A percentile compares a stretch with the other conserved stretches of the same genome.
phyloP scores from a whole-genome alignment of 331 rosid species.

The Quercus lobata region DNA sequence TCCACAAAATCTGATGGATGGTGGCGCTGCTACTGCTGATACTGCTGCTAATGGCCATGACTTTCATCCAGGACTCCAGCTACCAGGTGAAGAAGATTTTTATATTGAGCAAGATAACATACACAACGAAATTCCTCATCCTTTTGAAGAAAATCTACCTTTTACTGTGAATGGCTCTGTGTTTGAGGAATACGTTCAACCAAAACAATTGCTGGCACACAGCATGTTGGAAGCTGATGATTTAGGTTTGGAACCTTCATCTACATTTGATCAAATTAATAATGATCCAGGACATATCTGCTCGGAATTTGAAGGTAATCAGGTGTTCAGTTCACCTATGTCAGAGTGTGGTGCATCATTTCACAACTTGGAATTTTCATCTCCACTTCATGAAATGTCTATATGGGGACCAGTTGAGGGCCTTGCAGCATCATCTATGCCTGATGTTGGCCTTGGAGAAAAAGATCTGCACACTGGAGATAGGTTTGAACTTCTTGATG shows the following conservation, averaged over 20 bases:
- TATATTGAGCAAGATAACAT: constrained; percentile 28
- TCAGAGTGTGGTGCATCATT: constrained; percentile 61
- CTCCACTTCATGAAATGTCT: constrained; percentile 64
- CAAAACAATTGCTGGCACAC: constrained; percentile 38
- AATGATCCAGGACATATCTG: constrained; percentile 43
- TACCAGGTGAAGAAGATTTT: constrained; percentile 40
- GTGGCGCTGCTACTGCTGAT: constrained; percentile 19
- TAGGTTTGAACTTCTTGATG: constrained; percentile 32
- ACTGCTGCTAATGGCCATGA: constrained; percentile 12
- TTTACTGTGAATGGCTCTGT: constrained; percentile 31
- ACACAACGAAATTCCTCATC: constrained; percentile 41
- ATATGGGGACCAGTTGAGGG: constrained; percentile 49
- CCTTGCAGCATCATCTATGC: constrained; percentile 36
- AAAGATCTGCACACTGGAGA: constrained; percentile 21
- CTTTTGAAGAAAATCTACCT: constrained; percentile 36
- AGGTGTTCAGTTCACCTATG: constrained; percentile 51
- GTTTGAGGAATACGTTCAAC: constrained; percentile 35
- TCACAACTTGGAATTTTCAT: constrained; percentile 48
- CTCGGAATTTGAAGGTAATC: constrained; percentile 51
- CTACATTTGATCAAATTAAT: constrained; percentile 45
- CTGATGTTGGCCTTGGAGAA: constrained; percentile 29
- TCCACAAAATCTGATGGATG: constrained; percentile 47
- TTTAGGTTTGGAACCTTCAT: constrained; percentile 34
- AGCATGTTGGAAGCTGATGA: constrained; percentile 39
- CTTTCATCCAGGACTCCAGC: constrained; percentile 41